Base-by-base conservation (phyloP, 2,329 filamentous ascomycete genomes). In the Penicillium sp. region DNA sequence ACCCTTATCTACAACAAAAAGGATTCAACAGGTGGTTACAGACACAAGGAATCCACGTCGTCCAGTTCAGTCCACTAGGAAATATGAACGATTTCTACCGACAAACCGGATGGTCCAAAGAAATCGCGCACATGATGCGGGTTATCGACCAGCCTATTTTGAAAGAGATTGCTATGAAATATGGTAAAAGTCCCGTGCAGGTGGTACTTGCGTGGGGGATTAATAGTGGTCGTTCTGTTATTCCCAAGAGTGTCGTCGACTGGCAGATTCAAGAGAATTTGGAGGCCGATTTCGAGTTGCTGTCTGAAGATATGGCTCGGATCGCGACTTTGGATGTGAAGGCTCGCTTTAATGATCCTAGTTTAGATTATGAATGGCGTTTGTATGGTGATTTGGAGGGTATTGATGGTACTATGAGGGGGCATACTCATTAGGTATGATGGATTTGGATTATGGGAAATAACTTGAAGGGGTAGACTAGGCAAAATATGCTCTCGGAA, bases 51-150 rank as follows among this genome's bases (percentile, higher is more conserved):
- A 84, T 87, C 55, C 71, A 81, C 27, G 68, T 85, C 12, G 76
- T 81, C 56, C 83, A 83, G 1, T 86, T 86, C 68, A 84, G 80
- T 49, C 84, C 84, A 0, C 75, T 86, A 2, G 83, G 76, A 1
- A 81, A 79, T 63, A 80, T 83, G 80, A 40, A 83, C 84, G 68
- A 82, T 82, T 73, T 82, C 84, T 79, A 79, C 65, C 64, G 57
- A 55, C 58, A 68, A 18, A 56, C 53, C 5, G 55, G 58, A 24
- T 69, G 79, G 84, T 20, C 82, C 80, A 80, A 68, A 58, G 84
- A 82, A 2, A 84, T 84, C 58, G 83, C 86, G 72, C 60, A 65
- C 12, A 65, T 60, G 42, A 61, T 62, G 43, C 52, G 66, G 23
- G 59, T 69, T n/a, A 62, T 65, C 49, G 78, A 77, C 49, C 78